phyloP scores from a whole-genome alignment of 441 rosid species.

The Arabidopsis lyrata region DNA sequence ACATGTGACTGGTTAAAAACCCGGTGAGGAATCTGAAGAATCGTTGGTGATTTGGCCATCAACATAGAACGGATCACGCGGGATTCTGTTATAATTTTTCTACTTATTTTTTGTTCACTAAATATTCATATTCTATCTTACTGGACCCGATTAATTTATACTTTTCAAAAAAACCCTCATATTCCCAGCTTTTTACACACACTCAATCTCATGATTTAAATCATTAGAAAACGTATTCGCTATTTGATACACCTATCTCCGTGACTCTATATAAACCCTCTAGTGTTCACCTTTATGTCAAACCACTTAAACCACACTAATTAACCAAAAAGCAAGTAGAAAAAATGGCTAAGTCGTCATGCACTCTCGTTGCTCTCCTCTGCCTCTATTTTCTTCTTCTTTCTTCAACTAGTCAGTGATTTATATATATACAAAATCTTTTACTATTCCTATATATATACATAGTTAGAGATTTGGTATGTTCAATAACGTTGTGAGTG shows the following conservation, averaged over 20 bases:
- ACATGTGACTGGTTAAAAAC: too few relatives aligned
- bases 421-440: neutral
- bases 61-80: too few relatives aligned
- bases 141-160: too few relatives aligned
- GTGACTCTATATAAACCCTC: slow-evolving; percentile 33
- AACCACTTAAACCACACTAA: neutral
- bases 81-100: too few relatives aligned
- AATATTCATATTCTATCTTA: too few relatives aligned
- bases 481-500: neutral
- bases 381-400: slow-evolving; percentile 13
- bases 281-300: slow-evolving; percentile 6
- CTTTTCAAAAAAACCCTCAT: neutral
- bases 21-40: too few relatives aligned
- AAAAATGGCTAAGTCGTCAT: slow-evolving; percentile 32
- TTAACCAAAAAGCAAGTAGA: neutral
- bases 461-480: neutral
- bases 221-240: neutral
- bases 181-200: neutral
- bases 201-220: neutral
- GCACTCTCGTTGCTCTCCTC: slow-evolving; percentile 25
- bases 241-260: neutral
- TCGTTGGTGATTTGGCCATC: too few relatives aligned
- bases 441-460: too few relatives aligned
- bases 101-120: too few relatives aligned
- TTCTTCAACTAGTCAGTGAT: slow-evolving; percentile 27